A percentile compares a stretch with the other conserved stretches of the same genome.
Evolutionary conservation across 345 rosid genomes (phyloP).

Genomic region (Cardamine chenopodiifolia): DNA sequence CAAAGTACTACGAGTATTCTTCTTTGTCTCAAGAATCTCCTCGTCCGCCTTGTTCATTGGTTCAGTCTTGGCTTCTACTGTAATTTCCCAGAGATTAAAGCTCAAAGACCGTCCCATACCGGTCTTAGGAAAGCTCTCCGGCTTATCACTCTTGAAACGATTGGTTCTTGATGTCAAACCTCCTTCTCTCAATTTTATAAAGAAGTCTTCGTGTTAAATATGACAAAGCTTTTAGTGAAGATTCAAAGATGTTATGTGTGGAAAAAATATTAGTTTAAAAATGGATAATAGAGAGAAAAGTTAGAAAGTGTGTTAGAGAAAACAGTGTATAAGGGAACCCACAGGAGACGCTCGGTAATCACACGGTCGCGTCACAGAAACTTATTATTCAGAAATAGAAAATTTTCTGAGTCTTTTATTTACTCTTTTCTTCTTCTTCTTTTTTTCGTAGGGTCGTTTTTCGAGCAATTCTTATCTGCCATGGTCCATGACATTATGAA

Average conservation of each 20-base stretch:
- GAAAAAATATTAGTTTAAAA: neutral
- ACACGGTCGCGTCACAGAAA: constrained; percentile 29
- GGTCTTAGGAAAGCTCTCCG: constrained; percentile 28
- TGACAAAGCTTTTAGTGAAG: constrained; percentile 23
- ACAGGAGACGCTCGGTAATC: constrained; percentile 26
- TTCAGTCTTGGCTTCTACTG: constrained; percentile 18
- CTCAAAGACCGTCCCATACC: constrained; percentile 46
- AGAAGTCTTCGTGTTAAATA: constrained; percentile 29
- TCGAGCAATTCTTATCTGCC: neutral
- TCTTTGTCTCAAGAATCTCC: constrained; percentile 11
- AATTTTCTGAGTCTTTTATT: constrained; percentile 10
- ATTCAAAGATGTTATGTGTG: constrained; percentile 44
- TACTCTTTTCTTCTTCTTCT: neutral
- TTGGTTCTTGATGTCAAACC: constrained; percentile 38
- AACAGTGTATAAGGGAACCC: neutral
- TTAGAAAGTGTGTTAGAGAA: neutral
- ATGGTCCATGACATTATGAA: neutral
- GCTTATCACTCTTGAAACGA: constrained; percentile 45
- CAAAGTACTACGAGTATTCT: constrained; percentile 20
- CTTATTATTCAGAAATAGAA: constrained; percentile 22
- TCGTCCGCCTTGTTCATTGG: constrained; percentile 10
- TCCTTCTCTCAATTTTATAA: constrained; percentile 21
- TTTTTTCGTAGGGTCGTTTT: neutral
- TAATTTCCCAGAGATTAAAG: constrained; percentile 51
- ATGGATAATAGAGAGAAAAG: neutral